Conservation (phyloP, 2,329 filamentous ascomycete species). For the Pestalotiopsis sp. region DNA sequence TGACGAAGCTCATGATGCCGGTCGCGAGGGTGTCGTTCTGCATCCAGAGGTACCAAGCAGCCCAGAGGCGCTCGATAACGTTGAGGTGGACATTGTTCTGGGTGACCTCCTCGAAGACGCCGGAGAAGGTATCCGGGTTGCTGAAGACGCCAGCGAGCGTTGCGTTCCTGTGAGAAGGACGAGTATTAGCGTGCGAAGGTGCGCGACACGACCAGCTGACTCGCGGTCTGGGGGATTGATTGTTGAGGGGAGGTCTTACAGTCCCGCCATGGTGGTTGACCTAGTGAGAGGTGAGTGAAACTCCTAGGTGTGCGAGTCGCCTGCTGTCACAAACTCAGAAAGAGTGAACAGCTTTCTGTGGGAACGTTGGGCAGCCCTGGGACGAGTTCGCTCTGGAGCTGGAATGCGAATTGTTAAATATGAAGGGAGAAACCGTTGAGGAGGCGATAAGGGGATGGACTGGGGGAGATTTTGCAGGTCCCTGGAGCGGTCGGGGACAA, state of each 20-base stretch:
- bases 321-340: constrained; percentile 1
- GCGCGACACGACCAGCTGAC: not conserved
- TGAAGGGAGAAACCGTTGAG: constrained; percentile 2
- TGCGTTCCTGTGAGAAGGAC: constrained; percentile 44
- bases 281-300: not conserved
- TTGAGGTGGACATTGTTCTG: constrained; percentile 85
- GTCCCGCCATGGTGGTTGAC: constrained; percentile 24
- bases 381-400: not conserved
- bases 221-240: constrained; percentile 1
- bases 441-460: constrained; percentile 9
- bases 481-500: not conserved
- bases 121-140: constrained; percentile 52
- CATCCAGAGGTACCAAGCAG: constrained; percentile 96
- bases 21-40: constrained; percentile 96
- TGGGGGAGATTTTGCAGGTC: constrained; percentile 1
- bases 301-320: not conserved
- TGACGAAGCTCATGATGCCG: constrained; percentile 93
- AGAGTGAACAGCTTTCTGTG: constrained; percentile 5
- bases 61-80: constrained; percentile 85
- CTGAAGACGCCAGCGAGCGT: constrained; percentile 47
- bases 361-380: not conserved
- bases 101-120: constrained; percentile 62
- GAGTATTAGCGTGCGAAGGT: constrained; percentile 2
- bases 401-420: not conserved
- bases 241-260: constrained; percentile 22